phyloP scores from a whole-genome alignment of 257 asterid species.

The Penstemon newberryi region DNA sequence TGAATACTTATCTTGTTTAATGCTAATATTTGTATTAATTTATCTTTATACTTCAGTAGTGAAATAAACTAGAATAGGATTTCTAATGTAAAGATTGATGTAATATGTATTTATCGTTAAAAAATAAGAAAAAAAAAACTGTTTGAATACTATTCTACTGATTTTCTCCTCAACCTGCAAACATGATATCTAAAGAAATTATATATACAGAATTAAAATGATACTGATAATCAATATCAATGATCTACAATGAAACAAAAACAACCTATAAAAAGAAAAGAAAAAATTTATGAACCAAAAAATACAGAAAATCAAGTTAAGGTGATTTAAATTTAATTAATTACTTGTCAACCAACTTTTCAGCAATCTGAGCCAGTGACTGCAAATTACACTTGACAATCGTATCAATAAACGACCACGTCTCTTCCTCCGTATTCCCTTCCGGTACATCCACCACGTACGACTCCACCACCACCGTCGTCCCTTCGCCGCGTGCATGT shows the following conservation, averaged over 20 bases:
- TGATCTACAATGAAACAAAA: conserved; percentile 32
- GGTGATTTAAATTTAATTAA: conserved; percentile 17
- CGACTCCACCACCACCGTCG: conserved; percentile 77
- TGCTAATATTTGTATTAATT: too few relatives aligned
- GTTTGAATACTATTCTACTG: too few relatives aligned
- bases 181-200: too few relatives aligned
- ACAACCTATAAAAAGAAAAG: neutral
- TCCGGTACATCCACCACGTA: conserved; percentile 77
- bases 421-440: conserved; percentile 77
- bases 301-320: neutral
- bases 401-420: conserved; percentile 72
- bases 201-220: too few relatives aligned
- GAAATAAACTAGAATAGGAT: too few relatives aligned
- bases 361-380: conserved; percentile 60
- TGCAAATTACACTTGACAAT: conserved; percentile 78
- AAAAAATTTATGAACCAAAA: conserved; percentile 21
- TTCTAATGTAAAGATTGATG: too few relatives aligned
- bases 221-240: neutral
- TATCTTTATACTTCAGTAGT: too few relatives aligned
- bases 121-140: too few relatives aligned
- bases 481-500: conserved; percentile 38
- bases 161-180: too few relatives aligned
- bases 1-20: too few relatives aligned
- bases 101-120: too few relatives aligned
- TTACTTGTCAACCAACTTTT: conserved; percentile 31